A percentile compares a stretch with the other conserved stretches of the same genome.
phyloP scores from a whole-genome alignment of 1,284 basidiomycete genomes.

The Thecaphora thlaspeos region DNA sequence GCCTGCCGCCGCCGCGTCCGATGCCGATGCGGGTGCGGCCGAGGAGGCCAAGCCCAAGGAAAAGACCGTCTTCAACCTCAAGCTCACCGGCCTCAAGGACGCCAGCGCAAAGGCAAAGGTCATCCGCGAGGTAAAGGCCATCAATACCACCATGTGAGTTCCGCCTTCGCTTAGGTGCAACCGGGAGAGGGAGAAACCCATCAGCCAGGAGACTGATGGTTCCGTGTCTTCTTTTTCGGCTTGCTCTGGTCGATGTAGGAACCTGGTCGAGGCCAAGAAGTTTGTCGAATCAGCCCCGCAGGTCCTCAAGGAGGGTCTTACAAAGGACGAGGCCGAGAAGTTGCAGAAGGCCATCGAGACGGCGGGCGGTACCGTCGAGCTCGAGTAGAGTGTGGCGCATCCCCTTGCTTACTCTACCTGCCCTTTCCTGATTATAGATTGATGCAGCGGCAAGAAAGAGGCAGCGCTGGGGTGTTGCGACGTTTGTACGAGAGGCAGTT shows the following conservation, averaged over 20 bases:
- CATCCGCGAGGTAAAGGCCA: constrained; percentile 94
- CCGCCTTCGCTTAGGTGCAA: background rate
- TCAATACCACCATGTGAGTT: constrained; percentile 49
- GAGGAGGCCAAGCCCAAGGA: constrained; percentile 93
- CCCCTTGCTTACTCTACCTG: background rate
- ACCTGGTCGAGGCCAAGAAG: constrained; percentile 79
- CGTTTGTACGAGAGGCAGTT: too few relatives aligned
- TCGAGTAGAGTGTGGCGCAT: constrained; percentile 42
- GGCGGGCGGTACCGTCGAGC: constrained; percentile 80
- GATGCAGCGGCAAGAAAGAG: too few relatives aligned
- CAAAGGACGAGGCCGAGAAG: constrained; percentile 98
- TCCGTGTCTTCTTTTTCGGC: too few relatives aligned
- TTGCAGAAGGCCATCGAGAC: constrained; percentile 84
- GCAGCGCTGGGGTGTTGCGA: too few relatives aligned
- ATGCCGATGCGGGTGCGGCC: constrained; percentile 61
- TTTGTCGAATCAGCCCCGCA: constrained; percentile 96
- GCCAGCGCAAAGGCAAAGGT: constrained; percentile 77
- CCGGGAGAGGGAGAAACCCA: too few relatives aligned
- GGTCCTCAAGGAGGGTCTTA: constrained; percentile 88
- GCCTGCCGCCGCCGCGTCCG: constrained; percentile 58
- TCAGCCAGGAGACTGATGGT: too few relatives aligned
- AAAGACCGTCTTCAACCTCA: constrained; percentile 96
- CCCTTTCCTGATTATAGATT: too few relatives aligned
- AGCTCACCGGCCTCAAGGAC: constrained; percentile 58
- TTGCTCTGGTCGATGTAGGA: constrained; percentile 19